Evolutionary conservation across 2,329 filamentous ascomycete genomes (phyloP).

Genomic region (Clonostachys chloroleuca): DNA sequence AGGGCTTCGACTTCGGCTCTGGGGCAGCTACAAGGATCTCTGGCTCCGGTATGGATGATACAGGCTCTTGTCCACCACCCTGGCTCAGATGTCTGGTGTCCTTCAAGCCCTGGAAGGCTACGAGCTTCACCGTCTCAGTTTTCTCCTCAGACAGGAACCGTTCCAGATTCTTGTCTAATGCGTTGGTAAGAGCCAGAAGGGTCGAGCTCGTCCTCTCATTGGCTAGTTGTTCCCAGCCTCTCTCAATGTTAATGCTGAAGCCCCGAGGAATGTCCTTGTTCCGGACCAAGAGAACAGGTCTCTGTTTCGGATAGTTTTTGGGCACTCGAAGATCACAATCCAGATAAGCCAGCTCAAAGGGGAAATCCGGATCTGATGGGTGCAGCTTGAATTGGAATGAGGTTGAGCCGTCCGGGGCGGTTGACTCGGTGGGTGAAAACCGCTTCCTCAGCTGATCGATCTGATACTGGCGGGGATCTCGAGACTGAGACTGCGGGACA

Average conservation of each 20-base stretch:
- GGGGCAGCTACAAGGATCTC: slow-evolving; percentile 3
- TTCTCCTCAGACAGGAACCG: slow-evolving; percentile 64
- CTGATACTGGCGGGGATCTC: slow-evolving; percentile 71
- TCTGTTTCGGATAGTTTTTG: slow-evolving; percentile 51
- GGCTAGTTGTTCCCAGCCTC: slow-evolving; percentile 65
- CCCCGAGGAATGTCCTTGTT: slow-evolving; percentile 68
- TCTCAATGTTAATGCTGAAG: slow-evolving; percentile 73
- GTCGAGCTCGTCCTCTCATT: slow-evolving; percentile 50
- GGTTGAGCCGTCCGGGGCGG: slow-evolving; percentile 40
- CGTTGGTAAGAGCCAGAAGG: slow-evolving; percentile 62
- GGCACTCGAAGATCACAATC: slow-evolving; percentile 67
- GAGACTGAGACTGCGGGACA: slow-evolving; percentile 56
- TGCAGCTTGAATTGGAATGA: slow-evolving; percentile 59
- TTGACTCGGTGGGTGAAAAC: slow-evolving; percentile 47
- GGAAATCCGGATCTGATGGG: slow-evolving; percentile 81
- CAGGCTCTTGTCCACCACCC: background rate
- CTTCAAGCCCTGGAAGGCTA: slow-evolving; percentile 40
- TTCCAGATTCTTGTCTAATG: slow-evolving; percentile 70
- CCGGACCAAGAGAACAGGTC: slow-evolving; percentile 56
- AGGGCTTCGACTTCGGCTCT: slow-evolving; percentile 1
- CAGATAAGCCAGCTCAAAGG: slow-evolving; percentile 68
- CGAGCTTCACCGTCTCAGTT: slow-evolving; percentile 67
- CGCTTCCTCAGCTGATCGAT: slow-evolving; percentile 67
- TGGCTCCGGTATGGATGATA: slow-evolving; percentile 7
- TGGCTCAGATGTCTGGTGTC: slow-evolving; percentile 43